Evolutionary conservation across 2,329 filamentous ascomycete genomes (phyloP).

Genomic region (Chrysoporthe deuterocubensis): DNA sequence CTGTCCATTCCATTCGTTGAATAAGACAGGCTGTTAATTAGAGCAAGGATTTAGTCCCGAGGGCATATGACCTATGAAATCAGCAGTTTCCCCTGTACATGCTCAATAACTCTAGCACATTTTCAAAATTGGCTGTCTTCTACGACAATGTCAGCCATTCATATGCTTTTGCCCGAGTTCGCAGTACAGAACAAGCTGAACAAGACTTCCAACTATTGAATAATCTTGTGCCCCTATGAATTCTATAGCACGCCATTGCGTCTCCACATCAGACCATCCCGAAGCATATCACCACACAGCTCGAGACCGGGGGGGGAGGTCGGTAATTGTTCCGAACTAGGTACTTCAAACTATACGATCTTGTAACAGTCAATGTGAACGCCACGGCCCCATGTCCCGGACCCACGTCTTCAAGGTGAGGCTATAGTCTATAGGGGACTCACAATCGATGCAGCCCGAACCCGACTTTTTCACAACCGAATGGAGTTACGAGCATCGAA

Average conservation of each 20-base stretch:
- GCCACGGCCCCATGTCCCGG: not conserved
- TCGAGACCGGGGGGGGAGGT: no score
- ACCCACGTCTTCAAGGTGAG: not conserved
- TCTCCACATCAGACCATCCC: not conserved
- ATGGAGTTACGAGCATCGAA: not conserved
- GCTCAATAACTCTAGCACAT: not conserved
- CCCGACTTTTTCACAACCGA: not conserved
- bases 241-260: not conserved
- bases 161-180: no score
- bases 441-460: not conserved
- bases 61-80: not conserved
- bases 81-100: not conserved
- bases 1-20: no score
- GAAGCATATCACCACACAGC: no score
- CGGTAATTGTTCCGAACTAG: no score
- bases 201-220: not conserved
- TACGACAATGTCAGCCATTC: not conserved
- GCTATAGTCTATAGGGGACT: not conserved
- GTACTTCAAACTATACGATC: no score
- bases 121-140: not conserved
- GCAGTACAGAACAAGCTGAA: no score
- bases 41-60: no score
- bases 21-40: no score
- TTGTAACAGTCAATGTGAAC: not conserved
- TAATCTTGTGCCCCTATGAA: not conserved